Evolutionary conservation across 169 alveolate species (phyloP).

Genomic region (Cryptosporidium sp.): DNA sequence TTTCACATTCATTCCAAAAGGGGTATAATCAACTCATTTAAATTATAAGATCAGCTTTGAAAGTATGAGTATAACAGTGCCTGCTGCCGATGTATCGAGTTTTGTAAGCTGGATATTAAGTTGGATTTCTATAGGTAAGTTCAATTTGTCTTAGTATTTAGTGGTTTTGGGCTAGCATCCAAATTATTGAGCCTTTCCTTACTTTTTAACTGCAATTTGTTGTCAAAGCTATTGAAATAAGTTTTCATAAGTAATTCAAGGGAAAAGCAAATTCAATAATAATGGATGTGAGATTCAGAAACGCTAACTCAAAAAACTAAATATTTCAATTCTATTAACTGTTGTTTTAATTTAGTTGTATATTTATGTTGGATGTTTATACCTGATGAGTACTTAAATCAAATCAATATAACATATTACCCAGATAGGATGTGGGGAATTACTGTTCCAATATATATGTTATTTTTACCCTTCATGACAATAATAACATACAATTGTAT

Average conservation of each 20-base stretch:
- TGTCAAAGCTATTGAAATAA: not conserved
- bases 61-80: slow-evolving; percentile 50
- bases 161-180: not conserved
- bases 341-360: not conserved
- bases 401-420: slow-evolving; percentile 50
- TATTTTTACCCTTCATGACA: slow-evolving; percentile 31
- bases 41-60: not conserved
- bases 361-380: slow-evolving; percentile 67
- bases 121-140: slow-evolving; percentile 69
- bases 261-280: not conserved
- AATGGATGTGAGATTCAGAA: not conserved
- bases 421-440: slow-evolving; percentile 76
- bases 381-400: slow-evolving; percentile 60
- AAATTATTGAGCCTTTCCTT: not conserved
- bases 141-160: not conserved
- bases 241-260: not conserved
- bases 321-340: not conserved
- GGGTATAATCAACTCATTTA: not conserved
- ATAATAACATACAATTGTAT: slow-evolving; percentile 36
- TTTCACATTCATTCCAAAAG: not conserved
- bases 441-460: slow-evolving; percentile 45
- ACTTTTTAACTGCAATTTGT: too few relatives aligned
- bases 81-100: slow-evolving; percentile 62
- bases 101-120: slow-evolving; percentile 73
- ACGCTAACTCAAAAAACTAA: not conserved